Evolutionary conservation across 1,284 basidiomycete genomes (phyloP).

Genomic region (Puccinia triticina): DNA sequence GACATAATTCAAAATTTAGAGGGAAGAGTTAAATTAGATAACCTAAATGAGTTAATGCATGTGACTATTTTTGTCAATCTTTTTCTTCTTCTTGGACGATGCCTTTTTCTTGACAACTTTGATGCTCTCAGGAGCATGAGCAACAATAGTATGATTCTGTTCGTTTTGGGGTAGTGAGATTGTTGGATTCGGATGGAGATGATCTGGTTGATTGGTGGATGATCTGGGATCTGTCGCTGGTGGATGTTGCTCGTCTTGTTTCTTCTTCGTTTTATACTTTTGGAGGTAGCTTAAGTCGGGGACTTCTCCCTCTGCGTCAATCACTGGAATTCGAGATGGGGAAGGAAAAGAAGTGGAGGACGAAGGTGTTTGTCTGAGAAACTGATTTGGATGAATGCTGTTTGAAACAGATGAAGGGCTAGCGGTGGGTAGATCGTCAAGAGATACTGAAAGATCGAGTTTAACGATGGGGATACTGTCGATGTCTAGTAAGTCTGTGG

Average conservation of each 20-base stretch:
- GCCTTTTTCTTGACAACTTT: conserved; percentile 44
- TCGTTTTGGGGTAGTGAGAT: background rate
- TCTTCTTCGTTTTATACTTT: conserved; percentile 58
- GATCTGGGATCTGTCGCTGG: background rate
- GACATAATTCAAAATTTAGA: background rate
- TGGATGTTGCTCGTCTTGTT: background rate
- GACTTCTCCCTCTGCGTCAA: conserved; percentile 59
- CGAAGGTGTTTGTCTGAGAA: background rate
- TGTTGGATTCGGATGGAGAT: background rate
- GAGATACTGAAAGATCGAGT: conserved; percentile 65
- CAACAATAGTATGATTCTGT: background rate
- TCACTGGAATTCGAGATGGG: conserved; percentile 52
- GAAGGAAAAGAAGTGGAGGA: background rate
- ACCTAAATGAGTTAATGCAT: background rate
- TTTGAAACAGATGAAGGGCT: conserved; percentile 57
- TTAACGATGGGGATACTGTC: conserved; percentile 82
- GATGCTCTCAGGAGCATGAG: conserved; percentile 26
- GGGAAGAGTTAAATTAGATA: background rate
- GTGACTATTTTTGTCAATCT: background rate
- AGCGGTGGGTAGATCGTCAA: conserved; percentile 62
- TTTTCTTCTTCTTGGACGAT: conserved; percentile 36
- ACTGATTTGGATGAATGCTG: background rate
- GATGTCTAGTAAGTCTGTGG: conserved; percentile 66
- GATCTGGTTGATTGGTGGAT: conserved; percentile 12
- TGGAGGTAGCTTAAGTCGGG: conserved; percentile 46